Base-by-base conservation (phyloP, 495 filamentous ascomycete species). In the Emericellopsis terricola region DNA sequence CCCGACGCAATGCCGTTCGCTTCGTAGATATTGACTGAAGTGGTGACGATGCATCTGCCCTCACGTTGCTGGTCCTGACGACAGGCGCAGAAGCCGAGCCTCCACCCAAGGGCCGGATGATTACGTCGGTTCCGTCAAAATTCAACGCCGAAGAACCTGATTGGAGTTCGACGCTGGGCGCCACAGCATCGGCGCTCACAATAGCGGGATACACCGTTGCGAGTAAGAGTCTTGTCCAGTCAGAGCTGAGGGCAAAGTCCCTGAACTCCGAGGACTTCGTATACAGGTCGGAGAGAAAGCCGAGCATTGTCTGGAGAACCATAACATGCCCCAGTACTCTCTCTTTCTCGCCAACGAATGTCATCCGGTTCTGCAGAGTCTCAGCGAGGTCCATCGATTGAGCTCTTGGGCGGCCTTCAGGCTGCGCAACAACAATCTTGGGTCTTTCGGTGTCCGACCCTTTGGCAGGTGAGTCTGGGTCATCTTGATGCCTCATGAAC, bases 91-190 rank as follows among this genome's bases (percentile, higher is more conserved):
- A 49, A 13, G 63, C 54, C 3, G 63, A 61, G 19, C 66, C 66
- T 10, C 33, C 33, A 13, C 76, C 77, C 10, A 78, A 61, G 3
- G 85, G 81, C 14, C 79, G 69, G 33, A 86, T 73, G 19, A 82
- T 71, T 4, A 93, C 75, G 56, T 85, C 82, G 38, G 77, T 71
- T 8, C 83, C 86, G 38, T 87, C 81, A 41, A 93, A 89, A 15
- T 70, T 85, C 33, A 93, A 68, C 1, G 71, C 64, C 19, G 77
- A 78, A 38, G 86, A 74, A 28, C 76, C 67, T 15, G 80, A 80
- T 43, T 80, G 72, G 14, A 94, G 57, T 48, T 97, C 89, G 9
- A 69, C 78, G 43, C 86, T 78, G 3, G 89, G 72, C 37, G 67
- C 76, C 27, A 92, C 74, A 29, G 73, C 60, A 50, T 93, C 81